Conservation (phyloP, 2,329 filamentous ascomycete genomes). For the Lasiodiplodia hormozganensis region DNA sequence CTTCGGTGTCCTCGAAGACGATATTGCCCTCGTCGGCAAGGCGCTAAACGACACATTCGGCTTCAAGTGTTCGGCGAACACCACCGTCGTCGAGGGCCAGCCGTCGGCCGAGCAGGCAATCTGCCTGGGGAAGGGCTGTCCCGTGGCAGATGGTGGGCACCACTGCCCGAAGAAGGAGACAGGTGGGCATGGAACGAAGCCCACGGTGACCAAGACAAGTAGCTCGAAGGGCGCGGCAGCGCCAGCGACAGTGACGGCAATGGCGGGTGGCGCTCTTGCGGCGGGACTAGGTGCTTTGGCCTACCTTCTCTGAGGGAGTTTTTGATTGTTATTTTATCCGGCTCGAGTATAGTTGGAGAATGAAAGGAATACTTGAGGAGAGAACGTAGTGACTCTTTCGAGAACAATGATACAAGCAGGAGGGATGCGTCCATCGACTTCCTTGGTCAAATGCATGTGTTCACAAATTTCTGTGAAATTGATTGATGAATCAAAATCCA, state of each 20-base stretch:
- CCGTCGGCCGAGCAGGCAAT: slow-evolving; percentile 61
- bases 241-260: not conserved
- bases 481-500: no score
- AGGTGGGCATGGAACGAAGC: not conserved
- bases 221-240: not conserved
- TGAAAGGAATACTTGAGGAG: not conserved
- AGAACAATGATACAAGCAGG: no score
- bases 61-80: slow-evolving; percentile 57
- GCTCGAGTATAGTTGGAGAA: not conserved
- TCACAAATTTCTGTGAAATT: no score
- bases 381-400: no score
- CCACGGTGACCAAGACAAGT: not conserved
- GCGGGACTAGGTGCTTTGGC: not conserved
- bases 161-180: not conserved
- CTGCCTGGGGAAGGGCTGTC: slow-evolving; percentile 61
- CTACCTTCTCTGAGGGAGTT: not conserved
- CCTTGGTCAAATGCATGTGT: no score
- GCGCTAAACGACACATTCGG: slow-evolving; percentile 61
- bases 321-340: not conserved
- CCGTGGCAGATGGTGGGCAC: slow-evolving; percentile 31
- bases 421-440: no score
- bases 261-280: not conserved
- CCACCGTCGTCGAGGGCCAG: slow-evolving; percentile 54
- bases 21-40: slow-evolving; percentile 57
- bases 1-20: slow-evolving; percentile 64